Percentiles rank a stretch among this genome's conserved stretches.
Evolutionary conservation across 2,329 filamentous ascomycete genomes (phyloP).

Genomic region (Fusarium setosum): DNA sequence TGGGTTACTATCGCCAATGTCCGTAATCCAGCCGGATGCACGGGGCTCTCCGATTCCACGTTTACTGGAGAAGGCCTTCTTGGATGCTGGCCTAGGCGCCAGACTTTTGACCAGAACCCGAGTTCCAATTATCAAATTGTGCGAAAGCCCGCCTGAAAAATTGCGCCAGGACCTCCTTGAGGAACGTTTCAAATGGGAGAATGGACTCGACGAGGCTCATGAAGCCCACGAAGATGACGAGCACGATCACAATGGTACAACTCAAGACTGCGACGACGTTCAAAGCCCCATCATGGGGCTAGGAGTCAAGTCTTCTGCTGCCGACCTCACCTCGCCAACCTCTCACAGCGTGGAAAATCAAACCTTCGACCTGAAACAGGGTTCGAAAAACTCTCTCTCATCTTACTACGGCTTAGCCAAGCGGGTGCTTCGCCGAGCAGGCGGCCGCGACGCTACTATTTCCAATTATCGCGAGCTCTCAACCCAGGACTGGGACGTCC

Average conservation of each 20-base stretch:
- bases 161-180: slow-evolving; percentile 71
- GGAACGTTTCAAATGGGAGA: slow-evolving; percentile 79
- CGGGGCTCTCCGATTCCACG: slow-evolving; percentile 74
- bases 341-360: slow-evolving; percentile 26
- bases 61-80: slow-evolving; percentile 78
- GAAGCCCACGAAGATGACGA: slow-evolving; percentile 51
- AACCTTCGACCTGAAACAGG: slow-evolving; percentile 55
- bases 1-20: slow-evolving; percentile 75
- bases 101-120: slow-evolving; percentile 81
- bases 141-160: slow-evolving; percentile 73
- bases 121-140: slow-evolving; percentile 90
- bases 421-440: slow-evolving; percentile 59
- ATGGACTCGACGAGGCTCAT: slow-evolving; percentile 56
- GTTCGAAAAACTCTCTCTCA: slow-evolving; percentile 52
- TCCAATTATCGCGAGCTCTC: slow-evolving; percentile 58
- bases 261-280: slow-evolving; percentile 41
- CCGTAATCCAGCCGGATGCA: slow-evolving; percentile 63
- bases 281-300: slow-evolving; percentile 1
- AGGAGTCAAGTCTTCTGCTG: slow-evolving; percentile 12
- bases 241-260: slow-evolving; percentile 41
- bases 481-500: slow-evolving; percentile 57
- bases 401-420: slow-evolving; percentile 63
- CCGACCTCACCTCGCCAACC: slow-evolving; percentile 38
- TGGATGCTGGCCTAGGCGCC: slow-evolving; percentile 79
- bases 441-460: slow-evolving; percentile 61